These are phyloP conservation scores for Botrytis elliptica DNA, from an alignment of 2,329 filamentous ascomycete species.

Conservation along the genomic window DNA sequence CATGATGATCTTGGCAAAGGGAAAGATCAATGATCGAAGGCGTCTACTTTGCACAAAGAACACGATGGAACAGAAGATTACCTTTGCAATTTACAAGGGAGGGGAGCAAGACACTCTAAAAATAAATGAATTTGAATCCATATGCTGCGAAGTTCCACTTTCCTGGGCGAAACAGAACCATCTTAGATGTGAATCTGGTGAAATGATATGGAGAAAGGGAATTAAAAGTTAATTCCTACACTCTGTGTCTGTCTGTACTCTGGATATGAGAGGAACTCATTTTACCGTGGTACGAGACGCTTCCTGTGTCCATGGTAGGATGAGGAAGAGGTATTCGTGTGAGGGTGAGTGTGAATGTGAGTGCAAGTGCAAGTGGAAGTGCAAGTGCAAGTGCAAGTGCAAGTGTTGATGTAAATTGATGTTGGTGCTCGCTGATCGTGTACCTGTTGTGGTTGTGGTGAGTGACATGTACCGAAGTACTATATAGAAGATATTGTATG, in stretches of 20 bases:
- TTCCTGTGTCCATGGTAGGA: neutral
- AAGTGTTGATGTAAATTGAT: neutral
- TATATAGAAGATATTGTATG: neutral
- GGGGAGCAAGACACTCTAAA: constrained; percentile 11
- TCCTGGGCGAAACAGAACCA: constrained; percentile 10
- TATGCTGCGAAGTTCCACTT: constrained; percentile 7
- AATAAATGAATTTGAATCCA: constrained; percentile 18
- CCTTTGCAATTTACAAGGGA: neutral
- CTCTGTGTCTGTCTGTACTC: too few relatives aligned
- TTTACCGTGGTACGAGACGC: neutral
- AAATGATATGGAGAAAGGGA: constrained; percentile 11
- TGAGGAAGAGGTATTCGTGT: neutral
- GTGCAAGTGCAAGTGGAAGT: neutral
- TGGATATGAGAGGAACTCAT: neutral
- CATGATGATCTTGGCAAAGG: neutral
- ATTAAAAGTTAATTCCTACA: neutral
- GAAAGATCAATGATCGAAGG: neutral
- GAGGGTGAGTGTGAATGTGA: neutral
- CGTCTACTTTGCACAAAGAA: neutral
- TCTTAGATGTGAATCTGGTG: constrained; percentile 11
- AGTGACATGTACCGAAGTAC: neutral
- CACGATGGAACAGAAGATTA: neutral
- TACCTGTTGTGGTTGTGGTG: neutral
- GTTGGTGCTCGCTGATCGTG: constrained; percentile 1
- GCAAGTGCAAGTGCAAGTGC: neutral